These are phyloP conservation scores for Magnusiomyces suaveolens DNA, from an alignment of 1,139 yeast species.

Conservation along the genomic window DNA sequence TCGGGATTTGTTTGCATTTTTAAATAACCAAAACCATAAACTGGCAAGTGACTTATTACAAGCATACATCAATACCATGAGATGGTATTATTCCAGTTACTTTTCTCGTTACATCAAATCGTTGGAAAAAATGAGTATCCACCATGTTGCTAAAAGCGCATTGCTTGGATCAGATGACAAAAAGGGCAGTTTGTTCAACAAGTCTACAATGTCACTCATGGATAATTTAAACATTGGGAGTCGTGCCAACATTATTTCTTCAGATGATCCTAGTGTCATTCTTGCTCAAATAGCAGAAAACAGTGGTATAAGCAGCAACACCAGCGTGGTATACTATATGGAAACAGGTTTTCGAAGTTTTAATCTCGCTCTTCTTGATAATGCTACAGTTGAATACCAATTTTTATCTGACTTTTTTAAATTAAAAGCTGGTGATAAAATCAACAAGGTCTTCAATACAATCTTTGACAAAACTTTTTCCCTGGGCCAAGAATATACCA, in stretches of 20 bases:
- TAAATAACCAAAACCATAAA: constrained; percentile 47
- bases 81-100: constrained; percentile 79
- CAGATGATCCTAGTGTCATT: constrained; percentile 55
- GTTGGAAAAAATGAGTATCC: constrained; percentile 51
- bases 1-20: constrained; percentile 51
- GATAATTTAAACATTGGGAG: constrained; percentile 52
- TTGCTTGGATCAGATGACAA: constrained; percentile 40
- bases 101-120: constrained; percentile 74
- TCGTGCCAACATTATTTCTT: constrained; percentile 44
- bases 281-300: constrained; percentile 82
- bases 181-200: constrained; percentile 10
- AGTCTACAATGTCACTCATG: constrained; percentile 11
- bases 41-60: constrained; percentile 65
- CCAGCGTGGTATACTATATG: constrained; percentile 42
- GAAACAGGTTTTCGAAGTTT: constrained; percentile 69
- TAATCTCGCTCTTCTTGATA: constrained; percentile 65
- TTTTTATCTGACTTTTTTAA: constrained; percentile 66
- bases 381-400: constrained; percentile 65
- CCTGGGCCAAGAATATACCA: constrained; percentile 39
- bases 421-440: constrained; percentile 36
- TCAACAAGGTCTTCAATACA: constrained; percentile 38
- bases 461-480: constrained; percentile 46
- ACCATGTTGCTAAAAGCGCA: constrained; percentile 43
- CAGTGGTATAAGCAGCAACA: constrained; percentile 34
- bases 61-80: constrained; percentile 81